A percentile compares a stretch with the other conserved stretches of the same genome.
Conservation (phyloP, 176 grass and related monocot species). For the Hordeum marinum region DNA sequence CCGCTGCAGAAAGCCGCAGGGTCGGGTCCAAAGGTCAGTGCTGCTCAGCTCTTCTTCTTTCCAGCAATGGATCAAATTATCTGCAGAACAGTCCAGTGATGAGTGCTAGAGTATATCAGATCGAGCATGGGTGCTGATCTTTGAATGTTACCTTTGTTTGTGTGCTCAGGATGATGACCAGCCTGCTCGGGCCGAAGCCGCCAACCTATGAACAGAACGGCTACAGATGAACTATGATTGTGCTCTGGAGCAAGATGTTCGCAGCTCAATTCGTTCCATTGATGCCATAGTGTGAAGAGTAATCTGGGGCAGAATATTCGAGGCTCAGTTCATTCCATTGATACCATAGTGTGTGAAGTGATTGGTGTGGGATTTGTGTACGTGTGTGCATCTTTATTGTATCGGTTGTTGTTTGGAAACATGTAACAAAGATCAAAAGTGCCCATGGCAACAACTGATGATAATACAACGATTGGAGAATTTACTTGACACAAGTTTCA, state of each 20-base stretch:
- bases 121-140: too few species aligned
- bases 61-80: conserved; percentile 14
- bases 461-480: background rate
- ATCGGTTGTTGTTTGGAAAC: background rate
- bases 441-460: background rate
- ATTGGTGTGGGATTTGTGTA: conserved; percentile 21
- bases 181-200: conserved; percentile 29
- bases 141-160: background rate
- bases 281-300: background rate
- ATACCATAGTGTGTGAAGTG: background rate
- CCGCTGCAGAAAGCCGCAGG: conserved; percentile 7
- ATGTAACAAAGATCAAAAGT: background rate
- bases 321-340: background rate
- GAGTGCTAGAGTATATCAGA: background rate
- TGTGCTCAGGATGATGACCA: conserved; percentile 43
- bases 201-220: background rate
- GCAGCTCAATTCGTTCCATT: background rate
- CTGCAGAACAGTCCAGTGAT: background rate
- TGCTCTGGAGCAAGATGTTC: background rate
- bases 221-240: background rate
- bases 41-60: background rate
- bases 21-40: background rate
- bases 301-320: background rate
- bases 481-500: background rate
- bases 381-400: background rate